phyloP scores from a whole-genome alignment of 306 rosid genomes.

The Urtica urens region DNA sequence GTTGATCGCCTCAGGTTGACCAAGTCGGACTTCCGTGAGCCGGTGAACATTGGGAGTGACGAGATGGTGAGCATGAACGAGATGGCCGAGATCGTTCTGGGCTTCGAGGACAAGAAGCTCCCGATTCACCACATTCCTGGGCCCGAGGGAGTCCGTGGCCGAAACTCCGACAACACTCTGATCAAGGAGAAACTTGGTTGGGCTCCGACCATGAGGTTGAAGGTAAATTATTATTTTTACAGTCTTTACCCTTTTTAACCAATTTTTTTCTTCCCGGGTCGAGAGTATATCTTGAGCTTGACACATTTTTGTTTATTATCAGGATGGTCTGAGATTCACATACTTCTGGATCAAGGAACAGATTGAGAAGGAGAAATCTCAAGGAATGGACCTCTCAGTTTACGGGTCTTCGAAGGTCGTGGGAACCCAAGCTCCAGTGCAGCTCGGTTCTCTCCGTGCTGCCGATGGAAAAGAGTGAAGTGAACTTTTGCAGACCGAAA shows the following conservation, averaged over 20 bases:
- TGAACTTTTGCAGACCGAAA: too few relatives aligned
- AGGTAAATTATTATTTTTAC: conserved; percentile 39
- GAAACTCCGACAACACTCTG: conserved; percentile 91
- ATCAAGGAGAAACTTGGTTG: conserved; percentile 97
- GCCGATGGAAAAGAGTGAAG: conserved; percentile 83
- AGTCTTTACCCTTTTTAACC: background rate
- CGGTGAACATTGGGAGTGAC: conserved; percentile 94
- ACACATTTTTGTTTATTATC: background rate
- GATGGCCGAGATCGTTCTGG: conserved; percentile 91
- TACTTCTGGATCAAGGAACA: conserved; percentile 97
- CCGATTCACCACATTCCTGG: conserved; percentile 96
- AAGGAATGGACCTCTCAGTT: conserved; percentile 51
- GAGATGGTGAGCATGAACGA: conserved; percentile 99
- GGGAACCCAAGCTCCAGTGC: conserved; percentile 94
- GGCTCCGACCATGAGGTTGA: conserved; percentile 96
- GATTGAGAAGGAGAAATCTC: conserved; percentile 84
- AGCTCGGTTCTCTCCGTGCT: conserved; percentile 85
- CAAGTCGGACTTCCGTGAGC: conserved; percentile 90
- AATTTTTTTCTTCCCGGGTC: too few relatives aligned
- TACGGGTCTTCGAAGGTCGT: conserved; percentile 96
- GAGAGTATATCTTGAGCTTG: too few relatives aligned
- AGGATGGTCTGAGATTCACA: conserved; percentile 94
- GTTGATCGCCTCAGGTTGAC: too few relatives aligned
- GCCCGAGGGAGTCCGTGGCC: conserved; percentile 98
- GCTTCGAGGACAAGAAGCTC: conserved; percentile 73